These are phyloP conservation scores for Fusarium sp. DNA, from an alignment of 2,329 filamentous ascomycete genomes.

Conservation along the genomic window DNA sequence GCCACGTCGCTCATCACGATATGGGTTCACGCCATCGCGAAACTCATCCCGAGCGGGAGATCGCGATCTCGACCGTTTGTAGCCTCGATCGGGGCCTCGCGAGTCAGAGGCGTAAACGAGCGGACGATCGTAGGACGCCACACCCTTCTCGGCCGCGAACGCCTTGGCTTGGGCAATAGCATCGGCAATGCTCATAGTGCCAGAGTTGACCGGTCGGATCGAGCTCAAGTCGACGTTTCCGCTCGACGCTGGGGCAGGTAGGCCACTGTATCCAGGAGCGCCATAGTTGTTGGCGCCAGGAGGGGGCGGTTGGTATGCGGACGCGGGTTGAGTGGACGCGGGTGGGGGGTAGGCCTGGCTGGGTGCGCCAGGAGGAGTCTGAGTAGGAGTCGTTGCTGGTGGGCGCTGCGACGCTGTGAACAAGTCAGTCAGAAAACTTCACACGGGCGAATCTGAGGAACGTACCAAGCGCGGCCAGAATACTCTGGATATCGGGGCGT, in stretches of 20 bases:
- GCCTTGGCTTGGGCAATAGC: constrained; percentile 87
- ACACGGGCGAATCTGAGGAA: constrained; percentile 12
- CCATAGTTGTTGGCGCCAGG: constrained; percentile 43
- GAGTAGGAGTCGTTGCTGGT: constrained; percentile 55
- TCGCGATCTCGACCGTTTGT: constrained; percentile 75
- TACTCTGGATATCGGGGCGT: constrained; percentile 53
- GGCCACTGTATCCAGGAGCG: constrained; percentile 54
- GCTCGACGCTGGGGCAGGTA: constrained; percentile 77
- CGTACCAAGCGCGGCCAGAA: constrained; percentile 63
- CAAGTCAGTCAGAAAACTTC: constrained; percentile 34
- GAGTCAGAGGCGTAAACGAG: constrained; percentile 57
- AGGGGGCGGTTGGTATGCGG: constrained; percentile 55
- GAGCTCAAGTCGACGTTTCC: constrained; percentile 84
- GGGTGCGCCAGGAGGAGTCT: constrained; percentile 54
- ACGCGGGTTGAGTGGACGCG: constrained; percentile 49
- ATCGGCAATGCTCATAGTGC: constrained; percentile 85
- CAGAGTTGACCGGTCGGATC: constrained; percentile 83
- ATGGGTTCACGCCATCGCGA: constrained; percentile 83
- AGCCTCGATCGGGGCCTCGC: constrained; percentile 60
- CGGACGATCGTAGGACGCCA: constrained; percentile 71
- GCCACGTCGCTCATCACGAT: constrained; percentile 85
- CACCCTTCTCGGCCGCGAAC: constrained; percentile 82
- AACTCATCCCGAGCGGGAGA: constrained; percentile 80
- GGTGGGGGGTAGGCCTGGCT: constrained; percentile 55
- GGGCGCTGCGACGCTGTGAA: constrained; percentile 58